Evolutionary conservation across 345 rosid genomes (phyloP).

Genomic region (Salix viminalis): DNA sequence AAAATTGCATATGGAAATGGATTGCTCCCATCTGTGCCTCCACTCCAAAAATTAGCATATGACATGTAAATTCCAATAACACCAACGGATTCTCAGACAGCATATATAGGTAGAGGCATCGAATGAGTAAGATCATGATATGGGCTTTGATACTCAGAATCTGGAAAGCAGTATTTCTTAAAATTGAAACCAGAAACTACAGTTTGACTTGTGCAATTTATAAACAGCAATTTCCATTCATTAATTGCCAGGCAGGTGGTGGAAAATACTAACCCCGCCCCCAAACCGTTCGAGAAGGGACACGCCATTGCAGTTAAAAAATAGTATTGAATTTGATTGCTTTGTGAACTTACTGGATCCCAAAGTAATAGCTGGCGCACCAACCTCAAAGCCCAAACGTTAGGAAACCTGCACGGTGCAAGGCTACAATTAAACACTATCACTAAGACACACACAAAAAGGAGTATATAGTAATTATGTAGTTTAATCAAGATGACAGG

Average conservation of each 20-base stretch:
- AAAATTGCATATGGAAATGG: background rate
- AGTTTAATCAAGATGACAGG: background rate
- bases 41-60: background rate
- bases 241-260: too few relatives aligned
- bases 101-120: background rate
- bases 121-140: too few relatives aligned
- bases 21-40: background rate
- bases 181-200: too few relatives aligned
- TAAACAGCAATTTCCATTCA: too few relatives aligned
- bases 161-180: too few relatives aligned
- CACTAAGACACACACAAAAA: background rate
- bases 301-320: background rate
- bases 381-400: constrained; percentile 77
- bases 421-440: constrained; percentile 5
- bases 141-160: too few relatives aligned
- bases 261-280: too few relatives aligned
- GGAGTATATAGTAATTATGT: background rate
- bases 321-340: constrained; percentile 7
- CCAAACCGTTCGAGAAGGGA: too few relatives aligned
- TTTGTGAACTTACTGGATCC: constrained; percentile 66
- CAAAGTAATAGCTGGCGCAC: constrained; percentile 74
- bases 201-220: too few relatives aligned
- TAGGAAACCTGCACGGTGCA: constrained; percentile 57
- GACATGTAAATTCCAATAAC: background rate
- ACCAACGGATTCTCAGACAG: background rate